Conservation (phyloP, 2,329 filamentous ascomycete genomes). For the Gnomoniopsis sp. region DNA sequence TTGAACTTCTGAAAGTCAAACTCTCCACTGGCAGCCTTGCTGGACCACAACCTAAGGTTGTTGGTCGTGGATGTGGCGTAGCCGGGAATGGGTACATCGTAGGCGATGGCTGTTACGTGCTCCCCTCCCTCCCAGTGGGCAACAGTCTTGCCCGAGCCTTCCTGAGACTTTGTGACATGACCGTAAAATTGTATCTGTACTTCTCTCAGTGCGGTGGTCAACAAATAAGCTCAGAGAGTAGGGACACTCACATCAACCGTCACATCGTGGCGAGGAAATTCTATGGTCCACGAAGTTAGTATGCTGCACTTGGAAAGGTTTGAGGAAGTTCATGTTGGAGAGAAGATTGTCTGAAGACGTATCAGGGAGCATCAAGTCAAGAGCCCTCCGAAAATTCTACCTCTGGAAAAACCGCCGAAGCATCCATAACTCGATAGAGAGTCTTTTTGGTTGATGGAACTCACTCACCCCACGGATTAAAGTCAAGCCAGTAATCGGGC, state of each 20-base stretch:
- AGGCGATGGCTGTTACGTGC: constrained; percentile 86
- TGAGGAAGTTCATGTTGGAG: too few relatives aligned
- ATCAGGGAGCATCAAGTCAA: too few relatives aligned
- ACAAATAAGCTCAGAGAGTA: neutral
- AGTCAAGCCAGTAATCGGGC: constrained; percentile 95
- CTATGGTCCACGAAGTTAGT: constrained; percentile 29
- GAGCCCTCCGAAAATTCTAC: too few relatives aligned
- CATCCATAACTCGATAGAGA: too few relatives aligned
- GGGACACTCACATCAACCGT: constrained; percentile 68
- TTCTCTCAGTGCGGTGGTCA: neutral
- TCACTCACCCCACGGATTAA: constrained; percentile 75
- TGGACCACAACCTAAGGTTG: constrained; percentile 95
- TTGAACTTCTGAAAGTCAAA: constrained; percentile 99
- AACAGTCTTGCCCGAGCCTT: constrained; percentile 72
- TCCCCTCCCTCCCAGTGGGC: constrained; percentile 90
- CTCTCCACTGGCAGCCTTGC: constrained; percentile 93
- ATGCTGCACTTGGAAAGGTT: too few relatives aligned
- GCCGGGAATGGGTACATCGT: constrained; percentile 88
- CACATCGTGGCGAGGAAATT: constrained; percentile 93
- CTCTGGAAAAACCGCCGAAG: too few relatives aligned
- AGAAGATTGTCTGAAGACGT: too few relatives aligned
- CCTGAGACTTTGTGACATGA: constrained; percentile 68
- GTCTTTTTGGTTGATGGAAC: too few relatives aligned
- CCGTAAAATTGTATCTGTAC: constrained; percentile 87
- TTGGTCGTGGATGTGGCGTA: constrained; percentile 89